Percentiles rank a stretch among this genome's conserved stretches.
These are phyloP conservation scores for Primulina tabacum DNA, from an alignment of 257 asterid genomes.

Conservation along the genomic window DNA sequence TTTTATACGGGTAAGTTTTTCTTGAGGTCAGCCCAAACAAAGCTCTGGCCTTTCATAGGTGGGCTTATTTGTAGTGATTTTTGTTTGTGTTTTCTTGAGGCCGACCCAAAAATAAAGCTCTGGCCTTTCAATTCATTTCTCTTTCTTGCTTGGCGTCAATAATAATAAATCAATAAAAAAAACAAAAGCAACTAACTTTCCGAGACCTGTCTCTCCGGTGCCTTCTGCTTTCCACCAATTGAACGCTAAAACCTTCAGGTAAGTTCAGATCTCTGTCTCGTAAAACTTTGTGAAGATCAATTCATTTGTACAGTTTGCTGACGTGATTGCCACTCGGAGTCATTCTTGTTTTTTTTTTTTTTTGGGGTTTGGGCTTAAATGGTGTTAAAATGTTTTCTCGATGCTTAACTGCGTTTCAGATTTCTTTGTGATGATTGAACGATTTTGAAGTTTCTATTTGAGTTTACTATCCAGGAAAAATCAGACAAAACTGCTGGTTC, in stretches of 20 bases:
- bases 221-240: too few species aligned
- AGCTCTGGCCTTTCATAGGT: too few species aligned
- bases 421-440: background rate
- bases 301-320: background rate
- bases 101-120: background rate
- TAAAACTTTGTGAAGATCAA: background rate
- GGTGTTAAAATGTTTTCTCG: background rate
- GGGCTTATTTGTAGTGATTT: too few species aligned
- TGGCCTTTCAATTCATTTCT: background rate
- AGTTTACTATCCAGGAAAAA: background rate
- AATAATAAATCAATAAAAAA: too few species aligned
- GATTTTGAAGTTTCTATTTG: background rate
- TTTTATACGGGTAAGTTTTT: slow-evolving; percentile 23
- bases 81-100: background rate
- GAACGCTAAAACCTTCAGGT: background rate
- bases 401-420: background rate
- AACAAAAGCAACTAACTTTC: too few species aligned
- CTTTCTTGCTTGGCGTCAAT: background rate
- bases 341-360: too few species aligned
- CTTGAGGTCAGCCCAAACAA: too few species aligned
- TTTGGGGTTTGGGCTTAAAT: background rate
- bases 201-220: too few species aligned
- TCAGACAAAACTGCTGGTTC: background rate
- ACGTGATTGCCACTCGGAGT: too few species aligned
- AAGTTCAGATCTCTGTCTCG: background rate